These are phyloP conservation scores for Setaria italica DNA, from an alignment of 202 grass and related monocot genomes.

Conservation along the genomic window DNA sequence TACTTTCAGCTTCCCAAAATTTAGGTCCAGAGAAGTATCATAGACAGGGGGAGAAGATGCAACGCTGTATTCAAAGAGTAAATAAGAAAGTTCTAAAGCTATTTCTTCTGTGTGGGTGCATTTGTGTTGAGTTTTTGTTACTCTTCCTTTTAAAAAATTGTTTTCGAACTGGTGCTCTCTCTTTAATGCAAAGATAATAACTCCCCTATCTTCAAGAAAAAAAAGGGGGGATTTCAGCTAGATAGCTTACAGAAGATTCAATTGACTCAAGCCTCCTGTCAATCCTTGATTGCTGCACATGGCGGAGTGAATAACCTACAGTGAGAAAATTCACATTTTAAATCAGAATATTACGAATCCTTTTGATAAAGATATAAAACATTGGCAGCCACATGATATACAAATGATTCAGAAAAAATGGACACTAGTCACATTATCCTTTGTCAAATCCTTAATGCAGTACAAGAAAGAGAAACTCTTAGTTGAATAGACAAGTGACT, in stretches of 20 bases:
- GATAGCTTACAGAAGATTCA: conserved; percentile 81
- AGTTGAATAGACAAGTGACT: neutral
- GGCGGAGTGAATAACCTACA: conserved; percentile 77
- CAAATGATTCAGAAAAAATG: neutral
- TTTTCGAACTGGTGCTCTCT: neutral
- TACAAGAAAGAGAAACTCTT: neutral
- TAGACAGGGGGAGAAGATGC: neutral
- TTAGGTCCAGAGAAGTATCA: neutral
- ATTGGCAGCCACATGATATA: neutral
- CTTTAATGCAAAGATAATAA: neutral
- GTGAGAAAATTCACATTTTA: neutral
- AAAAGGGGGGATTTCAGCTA: conserved; percentile 12
- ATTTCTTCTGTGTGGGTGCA: neutral
- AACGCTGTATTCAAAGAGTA: conserved; percentile 12
- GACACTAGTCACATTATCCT: neutral
- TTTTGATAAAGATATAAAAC: neutral
- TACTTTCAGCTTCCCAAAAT: neutral
- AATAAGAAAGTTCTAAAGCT: neutral
- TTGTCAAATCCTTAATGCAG: neutral
- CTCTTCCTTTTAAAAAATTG: neutral
- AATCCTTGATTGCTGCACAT: conserved; percentile 75
- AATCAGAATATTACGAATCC: conserved; percentile 20
- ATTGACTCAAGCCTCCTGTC: conserved; percentile 76
- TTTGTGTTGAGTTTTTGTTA: neutral
- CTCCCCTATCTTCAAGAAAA: neutral